phyloP scores from a whole-genome alignment of 1,284 basidiomycete species.

The Sparassis latifolia region DNA sequence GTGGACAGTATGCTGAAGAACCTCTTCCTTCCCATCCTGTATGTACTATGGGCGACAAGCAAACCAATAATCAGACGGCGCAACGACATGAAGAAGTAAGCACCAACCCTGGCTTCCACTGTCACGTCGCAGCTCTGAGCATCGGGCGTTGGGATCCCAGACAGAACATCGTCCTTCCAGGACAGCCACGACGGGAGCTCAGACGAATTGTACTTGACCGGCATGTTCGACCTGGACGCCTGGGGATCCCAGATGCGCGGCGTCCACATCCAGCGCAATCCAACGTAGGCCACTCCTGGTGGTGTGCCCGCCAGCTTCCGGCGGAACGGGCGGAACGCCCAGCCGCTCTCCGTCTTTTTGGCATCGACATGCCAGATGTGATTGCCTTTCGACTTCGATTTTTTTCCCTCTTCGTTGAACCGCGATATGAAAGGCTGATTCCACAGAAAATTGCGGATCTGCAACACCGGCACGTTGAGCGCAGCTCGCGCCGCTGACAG shows the following conservation, averaged over 20 bases:
- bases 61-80: conserved; percentile 11
- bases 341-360: conserved; percentile 76
- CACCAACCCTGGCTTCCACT: conserved; percentile 60
- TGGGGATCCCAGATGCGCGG: conserved; percentile 98
- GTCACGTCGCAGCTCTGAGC: conserved; percentile 69
- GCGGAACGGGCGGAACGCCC: conserved; percentile 91
- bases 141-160: conserved; percentile 65
- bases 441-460: conserved; percentile 98
- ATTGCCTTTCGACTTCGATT: conserved; percentile 99
- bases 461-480: conserved; percentile 24
- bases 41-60: conserved; percentile 41
- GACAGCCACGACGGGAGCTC: conserved; percentile 79
- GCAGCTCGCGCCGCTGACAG: not conserved
- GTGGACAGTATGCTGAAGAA: conserved; percentile 58
- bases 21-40: conserved; percentile 67
- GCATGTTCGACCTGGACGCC: conserved; percentile 72
- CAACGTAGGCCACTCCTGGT: conserved; percentile 76
- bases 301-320: conserved; percentile 81
- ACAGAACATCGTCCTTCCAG: conserved; percentile 80
- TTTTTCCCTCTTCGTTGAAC: conserved; percentile 99
- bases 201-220: conserved; percentile 78
- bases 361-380: conserved; percentile 99
- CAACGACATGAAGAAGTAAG: conserved; percentile 11
- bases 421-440: conserved; percentile 88
- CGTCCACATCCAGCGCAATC: conserved; percentile 86